phyloP scores from a whole-genome alignment of 257 asterid genomes.

The Mitragyna speciosa region DNA sequence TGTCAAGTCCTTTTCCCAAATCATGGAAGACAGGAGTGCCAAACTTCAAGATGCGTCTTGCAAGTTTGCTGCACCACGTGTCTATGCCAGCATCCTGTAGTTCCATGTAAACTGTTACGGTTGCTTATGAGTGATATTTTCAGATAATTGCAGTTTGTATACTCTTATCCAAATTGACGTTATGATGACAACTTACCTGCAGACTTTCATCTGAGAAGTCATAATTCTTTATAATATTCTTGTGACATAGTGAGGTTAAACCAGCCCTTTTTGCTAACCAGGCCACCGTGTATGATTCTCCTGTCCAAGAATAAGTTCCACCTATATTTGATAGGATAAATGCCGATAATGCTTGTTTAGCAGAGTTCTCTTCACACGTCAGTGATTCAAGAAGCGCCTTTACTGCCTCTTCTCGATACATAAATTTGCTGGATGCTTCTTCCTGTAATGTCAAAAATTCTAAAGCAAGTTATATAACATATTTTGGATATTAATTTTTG shows the following conservation, averaged over 20 bases:
- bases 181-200: conserved; percentile 38
- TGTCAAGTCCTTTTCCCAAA: conserved; percentile 67
- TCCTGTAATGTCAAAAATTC: conserved; percentile 46
- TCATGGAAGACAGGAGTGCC: conserved; percentile 62
- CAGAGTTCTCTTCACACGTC: conserved; percentile 45
- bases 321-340: conserved; percentile 73
- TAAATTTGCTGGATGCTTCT: conserved; percentile 42
- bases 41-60: conserved; percentile 45
- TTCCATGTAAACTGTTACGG: conserved; percentile 9
- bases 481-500: neutral
- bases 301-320: conserved; percentile 87
- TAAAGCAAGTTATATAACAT: neutral
- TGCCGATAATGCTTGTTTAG: conserved; percentile 56
- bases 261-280: conserved; percentile 84
- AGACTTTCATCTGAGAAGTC: conserved; percentile 68
- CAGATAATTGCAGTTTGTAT: neutral
- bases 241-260: conserved; percentile 52
- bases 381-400: conserved; percentile 55
- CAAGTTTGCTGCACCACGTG: conserved; percentile 71
- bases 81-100: conserved; percentile 67
- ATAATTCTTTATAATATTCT: conserved; percentile 64
- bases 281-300: conserved; percentile 73
- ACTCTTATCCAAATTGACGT: neutral
- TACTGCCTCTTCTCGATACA: conserved; percentile 60
- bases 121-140: neutral